These are phyloP conservation scores for Cyclanthera cordifolia DNA, from an alignment of 306 rosid species.

Conservation along the genomic window DNA sequence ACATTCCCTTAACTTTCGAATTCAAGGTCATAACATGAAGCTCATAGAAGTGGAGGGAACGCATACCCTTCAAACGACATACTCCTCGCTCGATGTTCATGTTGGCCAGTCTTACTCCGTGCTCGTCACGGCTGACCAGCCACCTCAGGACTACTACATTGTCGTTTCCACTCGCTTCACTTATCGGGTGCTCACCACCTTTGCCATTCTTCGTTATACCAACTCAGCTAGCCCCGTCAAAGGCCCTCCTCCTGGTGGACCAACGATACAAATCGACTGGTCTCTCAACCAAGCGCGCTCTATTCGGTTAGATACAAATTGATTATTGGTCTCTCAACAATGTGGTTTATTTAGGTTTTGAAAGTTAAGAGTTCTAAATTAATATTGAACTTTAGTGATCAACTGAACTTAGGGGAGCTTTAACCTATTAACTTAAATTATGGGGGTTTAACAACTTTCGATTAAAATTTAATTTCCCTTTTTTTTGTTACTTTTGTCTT, in stretches of 20 bases:
- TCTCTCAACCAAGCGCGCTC: constrained; percentile 98
- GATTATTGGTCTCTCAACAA: too few relatives aligned
- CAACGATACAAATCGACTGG: constrained; percentile 90
- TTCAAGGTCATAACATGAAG: constrained; percentile 72
- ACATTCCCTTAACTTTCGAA: constrained; percentile 84
- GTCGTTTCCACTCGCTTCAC: constrained; percentile 73
- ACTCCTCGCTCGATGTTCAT: constrained; percentile 84
- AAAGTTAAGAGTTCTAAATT: too few relatives aligned
- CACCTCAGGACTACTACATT: constrained; percentile 65
- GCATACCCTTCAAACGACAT: constrained; percentile 75
- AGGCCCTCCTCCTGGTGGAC: constrained; percentile 93
- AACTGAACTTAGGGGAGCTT: too few relatives aligned
- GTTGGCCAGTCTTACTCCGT: constrained; percentile 89
- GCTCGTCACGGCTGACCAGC: constrained; percentile 77
- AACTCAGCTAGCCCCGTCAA: constrained; percentile 67
- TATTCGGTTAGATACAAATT: constrained; percentile 37
- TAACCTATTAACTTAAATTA: too few relatives aligned
- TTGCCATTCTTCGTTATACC: constrained; percentile 65
- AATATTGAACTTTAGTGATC: too few relatives aligned
- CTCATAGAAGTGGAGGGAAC: constrained; percentile 94
- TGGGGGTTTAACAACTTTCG: too few relatives aligned
- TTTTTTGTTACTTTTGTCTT: background rate
- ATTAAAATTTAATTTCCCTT: too few relatives aligned
- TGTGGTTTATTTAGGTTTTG: too few relatives aligned
- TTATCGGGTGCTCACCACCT: constrained; percentile 43